Evolutionary conservation across 768 basidiomycete species (phyloP).

Genomic region (Lanmaoa rubissima): DNA sequence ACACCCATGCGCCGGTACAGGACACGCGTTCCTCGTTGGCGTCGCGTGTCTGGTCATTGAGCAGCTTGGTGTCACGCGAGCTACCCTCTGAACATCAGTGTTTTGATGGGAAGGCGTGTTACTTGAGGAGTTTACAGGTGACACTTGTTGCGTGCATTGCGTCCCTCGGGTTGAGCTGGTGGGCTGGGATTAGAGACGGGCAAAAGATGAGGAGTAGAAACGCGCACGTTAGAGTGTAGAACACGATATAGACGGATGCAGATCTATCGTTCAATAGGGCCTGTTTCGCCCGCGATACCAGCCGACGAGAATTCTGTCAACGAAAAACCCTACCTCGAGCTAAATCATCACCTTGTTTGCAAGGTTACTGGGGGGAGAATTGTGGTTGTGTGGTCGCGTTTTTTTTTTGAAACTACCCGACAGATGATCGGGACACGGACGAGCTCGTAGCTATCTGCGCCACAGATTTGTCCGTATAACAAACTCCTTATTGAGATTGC

Average conservation of each 20-base stretch:
- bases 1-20: conserved; percentile 40
- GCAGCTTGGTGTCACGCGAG: conserved; percentile 8
- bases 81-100: conserved; percentile 44
- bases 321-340: too few relatives aligned
- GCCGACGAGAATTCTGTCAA: too few relatives aligned
- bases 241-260: neutral
- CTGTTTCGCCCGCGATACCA: neutral
- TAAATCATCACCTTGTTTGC: too few relatives aligned
- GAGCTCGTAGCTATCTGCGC: conserved; percentile 41
- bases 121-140: conserved; percentile 55
- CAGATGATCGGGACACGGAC: too few relatives aligned
- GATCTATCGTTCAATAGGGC: too few relatives aligned
- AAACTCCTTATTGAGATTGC: conserved; percentile 73
- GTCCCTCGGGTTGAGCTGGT: conserved; percentile 38
- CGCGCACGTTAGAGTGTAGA: neutral
- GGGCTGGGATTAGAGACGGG: conserved; percentile 38
- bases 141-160: conserved; percentile 36
- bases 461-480: conserved; percentile 64
- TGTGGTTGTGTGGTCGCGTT: too few relatives aligned
- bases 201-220: conserved; percentile 5
- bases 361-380: too few relatives aligned
- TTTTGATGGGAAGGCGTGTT: conserved; percentile 58
- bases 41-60: neutral
- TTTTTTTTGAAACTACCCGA: too few relatives aligned
- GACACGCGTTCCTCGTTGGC: neutral